A percentile compares a stretch with the other conserved stretches of the same genome.
Evolutionary conservation across 2,329 filamentous ascomycete species (phyloP).

Genomic region (Neocucurbitaria cava): DNA sequence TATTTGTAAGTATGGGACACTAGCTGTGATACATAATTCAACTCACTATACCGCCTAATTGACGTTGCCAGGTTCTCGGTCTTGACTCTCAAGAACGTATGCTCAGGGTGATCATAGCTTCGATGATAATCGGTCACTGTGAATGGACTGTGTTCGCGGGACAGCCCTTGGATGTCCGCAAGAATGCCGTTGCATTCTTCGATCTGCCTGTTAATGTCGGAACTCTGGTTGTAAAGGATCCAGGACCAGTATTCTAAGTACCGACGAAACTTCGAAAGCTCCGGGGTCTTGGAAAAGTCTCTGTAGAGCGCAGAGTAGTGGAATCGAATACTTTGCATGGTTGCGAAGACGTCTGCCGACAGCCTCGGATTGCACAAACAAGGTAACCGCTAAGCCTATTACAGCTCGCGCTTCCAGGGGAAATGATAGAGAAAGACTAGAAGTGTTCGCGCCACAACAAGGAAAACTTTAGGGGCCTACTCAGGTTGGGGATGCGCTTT

Average conservation of each 20-base stretch:
- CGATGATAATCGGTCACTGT: not conserved
- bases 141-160: not conserved
- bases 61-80: not conserved
- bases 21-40: not conserved
- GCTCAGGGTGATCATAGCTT: not conserved
- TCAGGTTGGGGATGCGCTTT: too few relatives aligned
- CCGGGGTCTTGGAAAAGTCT: not conserved
- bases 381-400: not conserved
- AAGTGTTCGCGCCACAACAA: too few relatives aligned
- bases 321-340: not conserved
- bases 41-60: not conserved
- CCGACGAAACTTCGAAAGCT: not conserved
- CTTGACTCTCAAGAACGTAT: not conserved
- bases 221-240: not conserved
- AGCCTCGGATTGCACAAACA: not conserved
- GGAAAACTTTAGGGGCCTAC: too few relatives aligned
- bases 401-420: not conserved
- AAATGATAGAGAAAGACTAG: too few relatives aligned
- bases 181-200: not conserved
- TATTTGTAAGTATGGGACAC: not conserved
- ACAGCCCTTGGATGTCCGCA: not conserved
- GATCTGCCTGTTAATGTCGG: not conserved
- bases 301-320: not conserved
- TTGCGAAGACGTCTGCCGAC: not conserved
- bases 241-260: not conserved